Evolutionary conservation across 257 asterid genomes (phyloP), one percentile per base, ranked within the genome.

Genomic region (Avicennia marina): DNA sequence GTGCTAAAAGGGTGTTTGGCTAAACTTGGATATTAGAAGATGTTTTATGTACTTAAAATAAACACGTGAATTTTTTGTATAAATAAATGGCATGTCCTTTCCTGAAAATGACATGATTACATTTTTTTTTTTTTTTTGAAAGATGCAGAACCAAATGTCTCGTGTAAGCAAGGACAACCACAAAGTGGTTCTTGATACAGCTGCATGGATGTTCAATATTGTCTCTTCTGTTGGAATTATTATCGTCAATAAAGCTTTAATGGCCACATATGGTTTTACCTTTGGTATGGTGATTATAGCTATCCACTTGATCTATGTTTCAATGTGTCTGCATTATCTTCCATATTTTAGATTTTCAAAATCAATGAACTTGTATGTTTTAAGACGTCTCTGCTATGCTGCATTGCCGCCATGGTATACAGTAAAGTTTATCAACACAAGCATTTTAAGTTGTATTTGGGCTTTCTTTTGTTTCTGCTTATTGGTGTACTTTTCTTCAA

Each of bases 211-310:
- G 42, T 80, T 83, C 73, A 83, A 83, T 42, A 73, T 83, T 54
- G 74, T 73, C 40, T 75, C 88, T 62, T 83, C 91, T 15, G 87
- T 83, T 34, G 88, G 83, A 54, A 77, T 83, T 20, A 83, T 83
- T n/a, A 65, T 83, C 4, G 87, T 71, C 31, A 82, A 82, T 58
- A 82, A 82, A 63, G 76, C 87, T 48, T 62, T 83, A 46, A 75
- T 83, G 91, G 81, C 81, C 8, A 70, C 80, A n/a, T 83, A 80
- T 41, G 91, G 91, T 15, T 83, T 70, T 67, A 80, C 75, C 62
- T 83, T 70, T 46, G 91, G 91, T 83, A 71, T 24, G 72, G 17
- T 45, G 1, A 10, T 56, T 47, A 7, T 26, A n/a, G 15, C 19
- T 0, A 31, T 61, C 18, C 6, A 5, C 16, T 13, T 47, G 18